phyloP scores from a whole-genome alignment of 2,329 filamentous ascomycete species.

The Fusarium austroafricanum region DNA sequence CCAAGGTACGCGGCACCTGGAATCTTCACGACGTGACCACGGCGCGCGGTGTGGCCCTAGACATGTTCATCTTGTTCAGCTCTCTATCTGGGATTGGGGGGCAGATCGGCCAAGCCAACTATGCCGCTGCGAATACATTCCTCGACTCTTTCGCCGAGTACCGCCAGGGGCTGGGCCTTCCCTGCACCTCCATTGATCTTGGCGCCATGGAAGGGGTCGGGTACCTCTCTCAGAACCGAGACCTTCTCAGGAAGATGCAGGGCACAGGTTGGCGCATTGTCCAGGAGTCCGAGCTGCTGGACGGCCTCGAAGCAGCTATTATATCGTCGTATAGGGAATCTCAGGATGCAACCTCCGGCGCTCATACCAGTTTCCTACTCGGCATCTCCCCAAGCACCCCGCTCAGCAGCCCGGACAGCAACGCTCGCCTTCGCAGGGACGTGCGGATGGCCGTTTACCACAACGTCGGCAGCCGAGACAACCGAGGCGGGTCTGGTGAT shows the following conservation, averaged over 20 bases:
- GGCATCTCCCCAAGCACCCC: too few relatives aligned
- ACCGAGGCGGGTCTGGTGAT: too few relatives aligned
- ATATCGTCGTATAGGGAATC: too few relatives aligned
- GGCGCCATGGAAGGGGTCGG: constrained; percentile 1
- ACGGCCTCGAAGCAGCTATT: too few relatives aligned
- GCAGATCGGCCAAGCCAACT: constrained; percentile 5
- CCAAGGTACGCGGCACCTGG: neutral
- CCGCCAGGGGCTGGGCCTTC: constrained; percentile 3
- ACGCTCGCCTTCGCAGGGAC: too few relatives aligned
- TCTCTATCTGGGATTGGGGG: constrained; percentile 6
- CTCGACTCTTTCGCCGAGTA: constrained; percentile 7
- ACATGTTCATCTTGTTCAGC: constrained; percentile 8
- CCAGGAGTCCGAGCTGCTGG: neutral
- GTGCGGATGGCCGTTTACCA: too few relatives aligned
- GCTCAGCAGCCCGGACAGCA: too few relatives aligned
- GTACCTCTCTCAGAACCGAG: neutral
- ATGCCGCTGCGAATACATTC: constrained; percentile 7
- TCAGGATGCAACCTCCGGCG: too few relatives aligned
- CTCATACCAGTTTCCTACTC: too few relatives aligned
- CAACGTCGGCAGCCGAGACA: too few relatives aligned
- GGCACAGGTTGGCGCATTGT: too few relatives aligned
- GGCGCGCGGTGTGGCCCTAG: neutral
- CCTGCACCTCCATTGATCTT: constrained; percentile 1
- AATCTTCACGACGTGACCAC: neutral
- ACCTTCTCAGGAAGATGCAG: too few relatives aligned